Conservation (phyloP, 2,329 filamentous ascomycete species). For the Calycina marina region DNA sequence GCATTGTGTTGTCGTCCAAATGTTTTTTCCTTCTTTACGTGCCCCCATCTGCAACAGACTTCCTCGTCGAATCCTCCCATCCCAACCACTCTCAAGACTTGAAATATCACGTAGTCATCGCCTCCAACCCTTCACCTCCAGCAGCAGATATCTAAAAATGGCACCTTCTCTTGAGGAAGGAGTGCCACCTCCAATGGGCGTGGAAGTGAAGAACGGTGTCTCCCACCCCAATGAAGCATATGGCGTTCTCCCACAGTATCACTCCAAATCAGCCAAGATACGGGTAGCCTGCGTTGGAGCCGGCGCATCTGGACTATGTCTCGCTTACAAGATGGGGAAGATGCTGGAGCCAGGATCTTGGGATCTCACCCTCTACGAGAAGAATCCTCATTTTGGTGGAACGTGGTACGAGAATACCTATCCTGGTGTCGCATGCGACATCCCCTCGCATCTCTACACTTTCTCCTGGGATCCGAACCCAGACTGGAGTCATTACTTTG, state of each 20-base stretch:
- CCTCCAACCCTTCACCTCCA: no score
- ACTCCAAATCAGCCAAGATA: slow-evolving; percentile 11
- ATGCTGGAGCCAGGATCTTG: slow-evolving; percentile 8
- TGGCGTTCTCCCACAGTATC: slow-evolving; percentile 9
- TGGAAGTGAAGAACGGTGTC: slow-evolving; percentile 3
- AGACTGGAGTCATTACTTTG: slow-evolving; percentile 40
- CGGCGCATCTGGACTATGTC: slow-evolving; percentile 10
- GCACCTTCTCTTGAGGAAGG: slow-evolving; percentile 5
- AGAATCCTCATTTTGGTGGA: slow-evolving; percentile 32
- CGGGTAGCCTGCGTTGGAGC: slow-evolving; percentile 11
- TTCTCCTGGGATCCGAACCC: slow-evolving; percentile 44
- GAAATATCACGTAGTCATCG: no score
- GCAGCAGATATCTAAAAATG: no score
- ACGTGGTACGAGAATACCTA: slow-evolving; percentile 45
- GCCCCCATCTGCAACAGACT: no score
- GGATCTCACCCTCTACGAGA: slow-evolving; percentile 32
- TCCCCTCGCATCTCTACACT: slow-evolving; percentile 12
- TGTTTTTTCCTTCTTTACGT: no score
- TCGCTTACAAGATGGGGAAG: slow-evolving; percentile 11
- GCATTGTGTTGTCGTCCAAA: no score
- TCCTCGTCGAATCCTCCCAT: no score
- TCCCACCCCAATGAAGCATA: slow-evolving; percentile 3
- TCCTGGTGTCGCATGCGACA: slow-evolving; percentile 35
- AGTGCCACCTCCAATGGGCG: not conserved
- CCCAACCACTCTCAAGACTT: no score